Percentiles rank a stretch among this genome's conserved stretches.
These are phyloP conservation scores for Penicillium mononematosum DNA, from an alignment of 495 filamentous ascomycete genomes.

Conservation along the genomic window DNA sequence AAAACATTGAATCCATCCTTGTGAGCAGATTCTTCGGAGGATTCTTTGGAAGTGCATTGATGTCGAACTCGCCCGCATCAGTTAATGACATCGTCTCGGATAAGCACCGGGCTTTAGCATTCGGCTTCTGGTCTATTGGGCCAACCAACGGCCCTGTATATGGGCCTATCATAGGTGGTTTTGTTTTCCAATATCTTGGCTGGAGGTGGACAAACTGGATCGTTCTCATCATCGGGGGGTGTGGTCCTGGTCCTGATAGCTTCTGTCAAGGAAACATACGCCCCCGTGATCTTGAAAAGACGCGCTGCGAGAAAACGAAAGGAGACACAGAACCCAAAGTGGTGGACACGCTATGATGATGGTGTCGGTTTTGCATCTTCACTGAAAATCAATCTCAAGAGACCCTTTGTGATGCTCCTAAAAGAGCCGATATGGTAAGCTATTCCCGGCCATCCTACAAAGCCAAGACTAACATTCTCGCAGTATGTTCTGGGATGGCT, in stretches of 20 bases:
- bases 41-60: slow-evolving; percentile 72
- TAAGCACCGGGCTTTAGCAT: slow-evolving; percentile 67
- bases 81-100: slow-evolving; percentile 71
- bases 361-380: slow-evolving; percentile 42
- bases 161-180: slow-evolving; percentile 70
- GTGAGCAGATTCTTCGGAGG: slow-evolving; percentile 73
- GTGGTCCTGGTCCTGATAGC: slow-evolving; percentile 49
- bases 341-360: slow-evolving; percentile 65
- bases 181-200: slow-evolving; percentile 66
- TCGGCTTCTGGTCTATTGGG: slow-evolving; percentile 73
- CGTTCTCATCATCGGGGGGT: slow-evolving; percentile 64
- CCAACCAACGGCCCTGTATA: slow-evolving; percentile 70
- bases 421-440: slow-evolving; percentile 71
- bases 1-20: slow-evolving; percentile 61
- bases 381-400: slow-evolving; percentile 46
- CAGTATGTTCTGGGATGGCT: slow-evolving; percentile 73
- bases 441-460: background rate
- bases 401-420: slow-evolving; percentile 66
- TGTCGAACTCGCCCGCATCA: slow-evolving; percentile 72
- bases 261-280: slow-evolving; percentile 66
- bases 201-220: slow-evolving; percentile 93
- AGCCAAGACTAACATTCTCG: background rate
- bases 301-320: slow-evolving; percentile 52
- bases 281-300: slow-evolving; percentile 61
- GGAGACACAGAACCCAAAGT: slow-evolving; percentile 63